phyloP scores from a whole-genome alignment of 2,329 filamentous ascomycete genomes.

The Clonostachys rhizophaga region DNA sequence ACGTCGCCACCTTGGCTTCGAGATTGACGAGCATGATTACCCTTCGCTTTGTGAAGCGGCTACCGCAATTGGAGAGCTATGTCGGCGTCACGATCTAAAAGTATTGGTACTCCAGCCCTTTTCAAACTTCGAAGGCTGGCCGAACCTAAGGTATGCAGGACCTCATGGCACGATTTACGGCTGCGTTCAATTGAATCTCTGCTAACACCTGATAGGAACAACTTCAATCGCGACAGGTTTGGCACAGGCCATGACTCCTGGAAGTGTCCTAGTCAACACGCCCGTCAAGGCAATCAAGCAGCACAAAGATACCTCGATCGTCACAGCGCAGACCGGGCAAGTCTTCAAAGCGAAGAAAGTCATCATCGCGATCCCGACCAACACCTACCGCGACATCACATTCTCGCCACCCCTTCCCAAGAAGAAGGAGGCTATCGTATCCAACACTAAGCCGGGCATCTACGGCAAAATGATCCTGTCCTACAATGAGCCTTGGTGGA shows the following conservation, averaged over 20 bases:
- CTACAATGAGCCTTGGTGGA: conserved; percentile 41
- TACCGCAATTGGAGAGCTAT: conserved; percentile 46
- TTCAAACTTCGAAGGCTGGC: conserved; percentile 73
- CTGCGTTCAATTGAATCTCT: no score
- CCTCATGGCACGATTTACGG: neutral
- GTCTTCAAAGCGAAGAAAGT: conserved; percentile 11
- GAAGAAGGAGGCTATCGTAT: conserved; percentile 14
- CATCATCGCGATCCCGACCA: conserved; percentile 16
- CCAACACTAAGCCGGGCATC: conserved; percentile 21
- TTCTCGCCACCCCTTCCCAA: conserved; percentile 19
- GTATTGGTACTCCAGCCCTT: conserved; percentile 75
- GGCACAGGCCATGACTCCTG: conserved; percentile 6
- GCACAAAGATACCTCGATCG: conserved; percentile 1
- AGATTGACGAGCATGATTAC: conserved; percentile 55
- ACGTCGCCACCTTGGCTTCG: conserved; percentile 36
- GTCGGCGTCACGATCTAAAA: conserved; percentile 45
- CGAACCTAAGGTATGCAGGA: conserved; percentile 20
- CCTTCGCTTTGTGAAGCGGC: conserved; percentile 50
- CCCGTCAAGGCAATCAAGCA: conserved; percentile 10
- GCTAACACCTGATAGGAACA: neutral
- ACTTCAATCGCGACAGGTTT: conserved; percentile 4
- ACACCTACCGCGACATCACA: conserved; percentile 10
- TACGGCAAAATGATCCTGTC: conserved; percentile 30
- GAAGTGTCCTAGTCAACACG: conserved; percentile 7
- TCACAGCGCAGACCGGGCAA: conserved; percentile 7